Base-by-base conservation (phyloP, 352 stramenopile species). In the Globisporangium nagaii region DNA sequence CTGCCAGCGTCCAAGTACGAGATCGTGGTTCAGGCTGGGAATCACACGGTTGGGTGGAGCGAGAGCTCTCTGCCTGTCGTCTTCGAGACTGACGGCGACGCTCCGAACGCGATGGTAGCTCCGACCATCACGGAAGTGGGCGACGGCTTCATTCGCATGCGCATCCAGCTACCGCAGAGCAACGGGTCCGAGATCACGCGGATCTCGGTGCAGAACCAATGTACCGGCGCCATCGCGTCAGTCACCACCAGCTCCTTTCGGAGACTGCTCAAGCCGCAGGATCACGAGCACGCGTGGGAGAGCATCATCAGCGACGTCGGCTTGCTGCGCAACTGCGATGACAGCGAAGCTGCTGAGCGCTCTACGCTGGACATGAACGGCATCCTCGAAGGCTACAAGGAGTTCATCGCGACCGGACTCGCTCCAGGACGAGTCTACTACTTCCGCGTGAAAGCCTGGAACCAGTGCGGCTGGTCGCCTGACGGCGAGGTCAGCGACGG, bases 1-100 rank as follows among this genome's bases (percentile, higher is more conserved):
- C 52, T 82, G 35, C 73, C 75, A 4, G 70, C 75, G 15, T 68
- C 73, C 6, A 28, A 53, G 27, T 86, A 86, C 46, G 39, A 63
- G 1, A 58, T 84, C 6, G 46, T 24, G 1, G 66, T 86, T 1
- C 69, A 79, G 32, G 69, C 73, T 1, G 73, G 73, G 6, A 84
- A 83, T 27, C 64, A 66, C 54, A 65, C 55, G 0, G 58, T 78
- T 15, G 75, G 75, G 0, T 82, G 73, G 75, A 82, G 75, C 43
- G 35, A 37, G 3, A 60, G 36, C 22, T 80, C 68, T 2, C 31
- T 57, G 0, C 4, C 53, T 2, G 30, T 64, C 3, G 11, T 60
- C 1, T 56, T 76, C 24, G 59, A 68, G 34, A 86, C 75, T 0
- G 60, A 71, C n/a, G 62, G 68, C 40, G 67, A 76, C 19, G 62